Evolutionary conservation across 2,329 filamentous ascomycete species (phyloP), one percentile per base, ranked within the genome.

Genomic region (Geosmithia putterillii): DNA sequence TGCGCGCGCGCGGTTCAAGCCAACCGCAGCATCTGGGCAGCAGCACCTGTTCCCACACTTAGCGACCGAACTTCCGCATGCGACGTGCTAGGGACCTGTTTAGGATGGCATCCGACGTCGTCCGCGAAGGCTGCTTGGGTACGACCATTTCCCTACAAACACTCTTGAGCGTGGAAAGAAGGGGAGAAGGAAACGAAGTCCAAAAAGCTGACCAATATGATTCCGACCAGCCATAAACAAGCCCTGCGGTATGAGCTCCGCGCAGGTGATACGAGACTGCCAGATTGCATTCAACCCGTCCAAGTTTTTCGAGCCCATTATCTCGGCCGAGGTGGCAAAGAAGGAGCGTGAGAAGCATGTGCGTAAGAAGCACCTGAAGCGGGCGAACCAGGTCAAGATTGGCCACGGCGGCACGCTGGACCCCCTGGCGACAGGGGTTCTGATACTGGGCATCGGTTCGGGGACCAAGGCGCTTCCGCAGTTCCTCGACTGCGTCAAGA

Each of bases 321-420:
- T 96, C 46, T 68, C 79, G 23, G 65, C 73, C 42, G 80, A 89
- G 52, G 69, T 69, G 44, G 63, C 63, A 1, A 69, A 67, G 50
- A 81, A 86, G 58, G 66, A 65, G 46, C 68, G 73, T 45, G 67
- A 69, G 45, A 76, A 83, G 57, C 72, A 73, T 51, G 70, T 73
- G 51, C 74, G 81, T 47, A 73, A 79, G 47, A 66, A 66, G 49
- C 65, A 64, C 40, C 70, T 72, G 48, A 75, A 77, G 59, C 73
- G 73, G 52, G 68, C 73, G 1, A 59, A 81, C 5, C 77, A 86
- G 48, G 82, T 96, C 52, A 98, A 96, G 69, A 85, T 96, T 56
- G 92, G 92, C 28, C 92, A 98, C 65, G 92, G 92, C 47, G 92
- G 92, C 38, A 98, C 92, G 2, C 74, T 98, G 17, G 92, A 98